Conservation (phyloP, 495 filamentous ascomycete species). For the Neurospora discreta region DNA sequence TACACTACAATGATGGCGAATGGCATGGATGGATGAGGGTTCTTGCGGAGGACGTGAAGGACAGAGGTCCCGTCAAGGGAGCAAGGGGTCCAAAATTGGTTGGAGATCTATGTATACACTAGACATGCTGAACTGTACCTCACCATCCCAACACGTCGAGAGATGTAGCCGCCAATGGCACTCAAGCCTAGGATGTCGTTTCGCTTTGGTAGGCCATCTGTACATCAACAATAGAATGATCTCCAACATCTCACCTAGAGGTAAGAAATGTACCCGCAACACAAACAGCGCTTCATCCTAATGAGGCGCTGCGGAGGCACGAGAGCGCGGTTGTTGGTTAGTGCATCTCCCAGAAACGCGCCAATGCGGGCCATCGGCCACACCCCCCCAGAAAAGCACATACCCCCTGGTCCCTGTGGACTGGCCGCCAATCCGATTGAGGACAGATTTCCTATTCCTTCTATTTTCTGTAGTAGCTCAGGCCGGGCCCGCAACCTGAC, state of each 20-base stretch:
- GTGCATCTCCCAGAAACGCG: not conserved
- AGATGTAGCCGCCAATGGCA: too few species aligned
- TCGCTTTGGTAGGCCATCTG: not conserved
- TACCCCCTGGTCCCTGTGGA: slow-evolving; percentile 1
- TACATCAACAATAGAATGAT: not conserved
- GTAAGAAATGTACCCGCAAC: not conserved
- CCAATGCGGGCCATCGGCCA: not conserved
- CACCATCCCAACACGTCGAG: too few species aligned
- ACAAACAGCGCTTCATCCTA: not conserved
- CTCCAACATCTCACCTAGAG: not conserved
- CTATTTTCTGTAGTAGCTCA: slow-evolving; percentile 3
- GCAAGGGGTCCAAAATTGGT: not conserved
- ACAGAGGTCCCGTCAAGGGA: not conserved
- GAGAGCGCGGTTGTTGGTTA: not conserved
- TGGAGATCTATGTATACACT: not conserved
- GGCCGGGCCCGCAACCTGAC: not conserved
- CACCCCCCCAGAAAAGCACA: not conserved
- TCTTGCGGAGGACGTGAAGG: too few species aligned
- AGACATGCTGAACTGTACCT: too few species aligned
- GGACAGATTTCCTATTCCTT: slow-evolving; percentile 22
- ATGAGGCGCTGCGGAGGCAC: not conserved
- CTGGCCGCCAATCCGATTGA: slow-evolving; percentile 18
- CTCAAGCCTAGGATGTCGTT: too few species aligned
- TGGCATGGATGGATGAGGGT: too few species aligned
- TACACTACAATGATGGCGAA: too few species aligned